Evolutionary conservation across 1,139 yeast species (phyloP), one percentile per base, ranked within the genome.

Genomic region (Suhomyces terraborum): DNA sequence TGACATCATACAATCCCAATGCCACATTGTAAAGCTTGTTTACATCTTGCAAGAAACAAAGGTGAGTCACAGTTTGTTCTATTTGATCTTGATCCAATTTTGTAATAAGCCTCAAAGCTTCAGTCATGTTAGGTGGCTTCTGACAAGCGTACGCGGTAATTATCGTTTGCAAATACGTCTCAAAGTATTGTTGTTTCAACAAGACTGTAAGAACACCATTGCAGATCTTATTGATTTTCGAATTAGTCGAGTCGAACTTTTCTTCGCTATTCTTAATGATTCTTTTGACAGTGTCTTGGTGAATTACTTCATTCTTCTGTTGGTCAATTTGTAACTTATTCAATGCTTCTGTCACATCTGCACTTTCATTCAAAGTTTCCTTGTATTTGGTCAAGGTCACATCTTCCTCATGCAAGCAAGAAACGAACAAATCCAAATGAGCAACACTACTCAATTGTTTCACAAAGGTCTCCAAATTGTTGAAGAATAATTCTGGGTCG

Each of bases 61-160:
- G 67, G 58, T 93, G 97, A 29, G 87, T 82, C 25, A 91, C 80
- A 2, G 82, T 66, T 39, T 77, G 75, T 50, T 84, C 89, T 25
- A 76, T 78, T 49, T 78, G 77, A 31, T 75, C 77, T 32, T 69
- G 61, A 27, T 61, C 58, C 8, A 77, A 67, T 0, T 75, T 56
- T 2, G 83, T 75, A 44, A 88, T 82, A 40, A 88, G 66, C 19
- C 57, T 59, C 45, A 94, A 73, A 0, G 97, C 98, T 30, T 81
- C 84, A 27, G 73, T 77, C 42, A 89, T 72, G 53, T 87, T 88
- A 9, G 97, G 88, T 3, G 98, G 98, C 35, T 77, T 79, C 65
- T 88, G 88, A 61, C 96, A 88, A 0, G 96, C 96, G 58, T 85
- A 87, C 0, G 97, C 95, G 3, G 98, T 93, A 42, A 94, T 76